Evolutionary conservation across 2,329 filamentous ascomycete genomes (phyloP).

Genomic region (Colletotrichum karsti): DNA sequence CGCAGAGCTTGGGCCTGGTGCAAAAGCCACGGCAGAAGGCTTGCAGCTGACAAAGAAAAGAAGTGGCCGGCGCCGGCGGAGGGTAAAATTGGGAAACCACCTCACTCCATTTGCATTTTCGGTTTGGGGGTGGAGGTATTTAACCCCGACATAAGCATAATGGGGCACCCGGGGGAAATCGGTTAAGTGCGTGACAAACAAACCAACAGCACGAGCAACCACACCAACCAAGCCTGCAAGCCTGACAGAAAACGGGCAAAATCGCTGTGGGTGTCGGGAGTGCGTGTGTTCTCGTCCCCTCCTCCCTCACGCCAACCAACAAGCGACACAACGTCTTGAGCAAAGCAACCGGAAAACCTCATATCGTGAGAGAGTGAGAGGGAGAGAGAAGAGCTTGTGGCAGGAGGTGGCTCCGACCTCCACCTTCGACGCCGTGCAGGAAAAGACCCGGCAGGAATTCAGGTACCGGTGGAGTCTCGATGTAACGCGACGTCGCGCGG

Average conservation of each 20-base stretch:
- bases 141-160: background rate
- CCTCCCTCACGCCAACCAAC: too few relatives aligned
- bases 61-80: background rate
- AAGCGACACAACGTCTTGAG: background rate
- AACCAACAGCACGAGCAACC: background rate
- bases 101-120: background rate
- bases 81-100: background rate
- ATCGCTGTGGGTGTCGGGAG: background rate
- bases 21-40: background rate
- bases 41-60: background rate
- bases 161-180: too few relatives aligned
- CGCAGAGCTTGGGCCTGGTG: background rate
- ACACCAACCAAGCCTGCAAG: background rate
- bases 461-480: constrained; percentile 7
- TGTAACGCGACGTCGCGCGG: background rate
- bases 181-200: too few relatives aligned
- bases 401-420: background rate
- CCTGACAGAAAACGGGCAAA: background rate
- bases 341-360: background rate
- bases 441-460: constrained; percentile 13
- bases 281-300: background rate
- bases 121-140: too few relatives aligned
- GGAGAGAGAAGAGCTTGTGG: background rate
- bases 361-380: too few relatives aligned
- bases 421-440: background rate